A percentile compares a stretch with the other conserved stretches of the same genome.
Evolutionary conservation across 2,329 filamentous ascomycete genomes (phyloP).

Genomic region (Penicillium oxalicum): DNA sequence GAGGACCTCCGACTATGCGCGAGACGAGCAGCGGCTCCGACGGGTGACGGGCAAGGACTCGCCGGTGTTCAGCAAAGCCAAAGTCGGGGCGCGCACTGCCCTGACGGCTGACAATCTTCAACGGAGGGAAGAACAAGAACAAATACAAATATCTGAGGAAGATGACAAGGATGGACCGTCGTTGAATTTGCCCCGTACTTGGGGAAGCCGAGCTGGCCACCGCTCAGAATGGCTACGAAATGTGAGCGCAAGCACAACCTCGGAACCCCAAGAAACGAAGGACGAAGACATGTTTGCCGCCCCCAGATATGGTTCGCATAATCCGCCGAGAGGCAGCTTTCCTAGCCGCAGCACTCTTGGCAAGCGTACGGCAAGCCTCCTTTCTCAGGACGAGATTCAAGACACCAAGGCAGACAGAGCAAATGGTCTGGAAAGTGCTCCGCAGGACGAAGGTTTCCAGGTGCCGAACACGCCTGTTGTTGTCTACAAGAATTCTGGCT

Average conservation of each 20-base stretch:
- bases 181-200: conserved; percentile 34
- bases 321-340: conserved; percentile 22
- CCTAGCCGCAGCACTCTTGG: conserved; percentile 17
- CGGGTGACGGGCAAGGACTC: conserved; percentile 35
- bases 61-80: conserved; percentile 38
- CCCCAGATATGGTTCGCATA: conserved; percentile 16
- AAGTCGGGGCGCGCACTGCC: conserved; percentile 22
- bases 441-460: conserved; percentile 19
- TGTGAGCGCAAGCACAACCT: conserved; percentile 20
- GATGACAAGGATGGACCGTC: conserved; percentile 26
- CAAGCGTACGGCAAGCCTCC: conserved; percentile 19
- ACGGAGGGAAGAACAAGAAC: conserved; percentile 28
- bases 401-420: conserved; percentile 9
- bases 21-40: conserved; percentile 36
- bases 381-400: conserved; percentile 7
- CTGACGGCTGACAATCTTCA: conserved; percentile 36
- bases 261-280: conserved; percentile 12
- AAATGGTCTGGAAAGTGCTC: conserved; percentile 12
- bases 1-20: conserved; percentile 30
- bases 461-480: conserved; percentile 37
- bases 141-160: conserved; percentile 9
- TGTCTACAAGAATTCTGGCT: conserved; percentile 30
- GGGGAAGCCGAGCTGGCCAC: conserved; percentile 31
- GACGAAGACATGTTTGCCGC: conserved; percentile 13
- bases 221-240: conserved; percentile 34